These are phyloP conservation scores for Trypanosoma cruzi DNA, from an alignment of 208 protist genomes.

Conservation along the genomic window DNA sequence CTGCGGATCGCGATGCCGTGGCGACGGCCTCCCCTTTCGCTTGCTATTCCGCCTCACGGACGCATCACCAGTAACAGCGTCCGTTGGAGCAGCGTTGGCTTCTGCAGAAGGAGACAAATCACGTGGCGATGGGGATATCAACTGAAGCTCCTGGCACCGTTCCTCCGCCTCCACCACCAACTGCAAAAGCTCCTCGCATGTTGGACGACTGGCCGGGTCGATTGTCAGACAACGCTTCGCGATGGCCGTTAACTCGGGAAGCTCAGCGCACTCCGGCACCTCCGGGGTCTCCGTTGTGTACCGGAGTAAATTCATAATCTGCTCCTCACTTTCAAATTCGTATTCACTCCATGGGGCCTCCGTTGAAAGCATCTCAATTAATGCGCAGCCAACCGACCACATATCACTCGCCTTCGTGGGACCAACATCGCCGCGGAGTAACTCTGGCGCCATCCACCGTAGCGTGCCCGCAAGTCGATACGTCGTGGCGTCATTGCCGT, in stretches of 20 bases:
- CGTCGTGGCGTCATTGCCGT: slow-evolving; percentile 33
- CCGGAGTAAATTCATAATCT: slow-evolving; percentile 85
- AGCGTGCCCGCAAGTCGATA: slow-evolving; percentile 80
- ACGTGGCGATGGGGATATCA: neutral
- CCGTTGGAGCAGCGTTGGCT: neutral
- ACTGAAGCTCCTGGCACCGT: slow-evolving; percentile 36
- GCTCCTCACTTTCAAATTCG: slow-evolving; percentile 87
- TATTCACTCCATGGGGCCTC: slow-evolving; percentile 91
- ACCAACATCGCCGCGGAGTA: slow-evolving; percentile 53
- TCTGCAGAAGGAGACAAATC: neutral
- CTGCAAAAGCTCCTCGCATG: slow-evolving; percentile 76
- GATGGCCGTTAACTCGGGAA: slow-evolving; percentile 67
- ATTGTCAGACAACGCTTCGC: slow-evolving; percentile 64
- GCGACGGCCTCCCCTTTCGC: neutral
- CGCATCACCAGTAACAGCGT: neutral
- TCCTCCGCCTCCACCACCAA: slow-evolving; percentile 53
- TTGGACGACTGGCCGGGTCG: slow-evolving; percentile 52
- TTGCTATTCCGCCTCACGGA: slow-evolving; percentile 1
- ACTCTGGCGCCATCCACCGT: slow-evolving; percentile 88
- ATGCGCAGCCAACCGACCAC: slow-evolving; percentile 89
- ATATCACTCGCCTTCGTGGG: slow-evolving; percentile 88
- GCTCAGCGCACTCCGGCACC: slow-evolving; percentile 73
- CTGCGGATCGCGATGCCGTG: slow-evolving; percentile 1
- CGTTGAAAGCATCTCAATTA: slow-evolving; percentile 92
- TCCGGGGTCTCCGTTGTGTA: slow-evolving; percentile 85